Base-by-base conservation (phyloP, 441 rosid species). In the Aleurites moluccanus region DNA sequence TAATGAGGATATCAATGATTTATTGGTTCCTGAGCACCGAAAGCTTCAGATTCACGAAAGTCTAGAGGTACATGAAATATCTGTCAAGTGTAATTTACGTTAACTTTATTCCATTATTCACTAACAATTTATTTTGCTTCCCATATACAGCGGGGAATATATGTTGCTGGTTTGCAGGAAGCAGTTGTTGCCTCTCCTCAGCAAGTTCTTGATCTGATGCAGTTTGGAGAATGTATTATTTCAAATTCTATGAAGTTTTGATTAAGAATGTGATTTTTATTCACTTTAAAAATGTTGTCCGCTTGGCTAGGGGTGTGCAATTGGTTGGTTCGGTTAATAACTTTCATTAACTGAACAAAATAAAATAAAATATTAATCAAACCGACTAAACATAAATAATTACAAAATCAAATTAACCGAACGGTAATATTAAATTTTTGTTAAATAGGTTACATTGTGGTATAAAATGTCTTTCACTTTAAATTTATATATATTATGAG, bases 141-240 rank as follows among this genome's bases (percentile, higher is more conserved):
- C 40, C 75, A 74, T 70, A 61, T 82, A 67, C 73, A 93, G 99
- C 85, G 97, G 69, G 98, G 99, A 33, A 93, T 95, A 55, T 89
- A 87, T 82, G 99, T 95, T 76, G 99, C 99, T 81, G 99, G 99
- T 59, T 72, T 95, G 78, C 84, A 91, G 67, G 99, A 95, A 87
- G 99, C 93, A 83, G 93, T 95, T 78, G 98, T 95, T 53, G 92
- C 92, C 62, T 88, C 95, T 70, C 92, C 98, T 64, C 90, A 89
- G 63, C 99, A 95, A 89, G 95, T 95, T 53, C 93, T 95, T 30
- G 92, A 89, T 77, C 84, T 91, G 67, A 93, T 91, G 99, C 92
- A 84, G 79, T 90, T 85, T 73, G 98, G 99, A 84, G 98, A 95
- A 84, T 87, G 99, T 93, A 89, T 25, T 13, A 11, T 15, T n/a